phyloP scores from a whole-genome alignment of 169 alveolate genomes.

The Eimeria mitis region DNA sequence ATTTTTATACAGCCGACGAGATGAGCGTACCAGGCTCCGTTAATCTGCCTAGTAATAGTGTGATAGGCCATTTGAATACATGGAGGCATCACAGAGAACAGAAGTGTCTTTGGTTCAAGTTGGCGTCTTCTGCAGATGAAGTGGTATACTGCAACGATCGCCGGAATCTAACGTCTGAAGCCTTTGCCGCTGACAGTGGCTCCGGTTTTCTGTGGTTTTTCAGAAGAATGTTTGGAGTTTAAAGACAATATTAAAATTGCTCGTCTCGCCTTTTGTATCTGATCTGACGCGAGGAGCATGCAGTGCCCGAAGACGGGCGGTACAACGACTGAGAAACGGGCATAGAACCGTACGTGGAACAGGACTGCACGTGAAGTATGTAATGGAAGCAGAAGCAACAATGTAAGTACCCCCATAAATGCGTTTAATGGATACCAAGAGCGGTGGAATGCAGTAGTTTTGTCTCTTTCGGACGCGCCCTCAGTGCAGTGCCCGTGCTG shows the following conservation, averaged over 20 bases:
- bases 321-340: neutral
- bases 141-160: neutral
- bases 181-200: neutral
- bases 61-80: neutral
- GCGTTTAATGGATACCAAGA: too few relatives aligned
- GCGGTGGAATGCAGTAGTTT: neutral
- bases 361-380: neutral
- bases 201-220: neutral
- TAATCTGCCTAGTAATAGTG: neutral
- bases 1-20: neutral
- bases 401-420: neutral
- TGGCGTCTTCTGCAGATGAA: neutral
- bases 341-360: neutral
- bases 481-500: neutral
- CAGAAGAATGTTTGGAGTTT: neutral
- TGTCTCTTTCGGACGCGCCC: neutral
- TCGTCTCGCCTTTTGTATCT: neutral
- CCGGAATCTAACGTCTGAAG: neutral
- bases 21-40: neutral
- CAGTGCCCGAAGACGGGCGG: neutral
- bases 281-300: neutral
- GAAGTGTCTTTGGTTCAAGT: neutral
- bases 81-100: neutral
- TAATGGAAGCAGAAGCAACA: neutral
- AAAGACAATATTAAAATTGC: neutral